These are phyloP conservation scores for Tuber melanosporum DNA, from an alignment of 495 filamentous ascomycete genomes.

Conservation along the genomic window DNA sequence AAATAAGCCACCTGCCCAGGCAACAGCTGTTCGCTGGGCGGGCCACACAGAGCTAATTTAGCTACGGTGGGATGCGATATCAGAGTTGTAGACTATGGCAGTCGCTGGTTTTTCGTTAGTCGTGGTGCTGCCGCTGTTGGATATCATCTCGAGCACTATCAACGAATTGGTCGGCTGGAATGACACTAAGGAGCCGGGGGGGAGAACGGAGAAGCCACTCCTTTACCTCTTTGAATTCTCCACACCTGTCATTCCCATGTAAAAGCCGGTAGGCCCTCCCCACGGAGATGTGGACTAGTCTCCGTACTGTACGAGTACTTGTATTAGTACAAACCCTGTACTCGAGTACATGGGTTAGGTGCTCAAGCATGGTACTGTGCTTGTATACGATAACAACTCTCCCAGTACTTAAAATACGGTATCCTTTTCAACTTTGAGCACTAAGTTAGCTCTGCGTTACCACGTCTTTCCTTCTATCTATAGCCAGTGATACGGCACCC, in stretches of 20 bases:
- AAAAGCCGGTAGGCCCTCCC: not conserved
- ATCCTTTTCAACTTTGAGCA: not conserved
- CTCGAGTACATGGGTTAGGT: no score
- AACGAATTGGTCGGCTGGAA: not conserved
- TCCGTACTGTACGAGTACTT: not conserved
- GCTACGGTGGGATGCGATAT: not conserved
- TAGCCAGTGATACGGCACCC: not conserved
- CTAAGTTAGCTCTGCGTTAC: not conserved
- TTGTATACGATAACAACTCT: not conserved
- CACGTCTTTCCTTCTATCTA: not conserved
- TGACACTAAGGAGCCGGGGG: not conserved
- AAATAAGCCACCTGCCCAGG: not conserved
- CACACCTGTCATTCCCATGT: not conserved
- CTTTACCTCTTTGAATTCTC: not conserved
- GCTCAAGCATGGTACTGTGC: not conserved
- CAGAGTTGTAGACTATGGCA: not conserved
- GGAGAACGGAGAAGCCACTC: not conserved
- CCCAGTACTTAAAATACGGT: not conserved
- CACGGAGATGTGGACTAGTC: not conserved
- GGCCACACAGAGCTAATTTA: not conserved
- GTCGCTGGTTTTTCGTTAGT: not conserved
- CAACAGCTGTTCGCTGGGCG: not conserved
- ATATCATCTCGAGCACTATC: not conserved
- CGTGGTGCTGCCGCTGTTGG: not conserved
- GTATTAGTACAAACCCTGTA: no score